Evolutionary conservation across 257 asterid genomes (phyloP).

Genomic region (Anisodus tanguticus): DNA sequence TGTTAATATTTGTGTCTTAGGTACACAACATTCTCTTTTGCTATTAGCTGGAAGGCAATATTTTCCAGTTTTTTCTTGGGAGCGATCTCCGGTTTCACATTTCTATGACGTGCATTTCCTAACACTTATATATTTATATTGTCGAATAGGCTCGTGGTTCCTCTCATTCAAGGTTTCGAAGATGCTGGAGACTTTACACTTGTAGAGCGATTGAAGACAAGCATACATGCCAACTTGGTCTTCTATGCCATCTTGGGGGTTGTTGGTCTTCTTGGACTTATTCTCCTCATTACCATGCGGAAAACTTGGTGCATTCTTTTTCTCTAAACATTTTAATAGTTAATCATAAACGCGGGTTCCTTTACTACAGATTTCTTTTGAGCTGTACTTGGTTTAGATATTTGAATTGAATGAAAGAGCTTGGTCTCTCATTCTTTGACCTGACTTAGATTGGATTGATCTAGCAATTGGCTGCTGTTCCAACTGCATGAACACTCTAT

Average conservation of each 20-base stretch:
- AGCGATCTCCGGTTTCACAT: conserved; percentile 5
- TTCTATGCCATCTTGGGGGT: conserved; percentile 87
- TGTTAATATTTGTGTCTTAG: not conserved
- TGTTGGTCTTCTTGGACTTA: conserved; percentile 91
- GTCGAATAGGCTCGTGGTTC: conserved; percentile 89
- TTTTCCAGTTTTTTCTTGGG: not conserved
- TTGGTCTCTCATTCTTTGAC: conserved; percentile 3
- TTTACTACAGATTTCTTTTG: not conserved
- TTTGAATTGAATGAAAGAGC: not conserved
- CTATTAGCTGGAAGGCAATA: not conserved
- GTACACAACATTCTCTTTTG: not conserved
- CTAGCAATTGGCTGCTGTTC: not conserved
- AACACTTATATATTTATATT: conserved; percentile 11
- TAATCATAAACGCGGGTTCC: conserved; percentile 27
- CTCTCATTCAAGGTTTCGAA: conserved; percentile 98
- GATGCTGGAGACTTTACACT: conserved; percentile 97
- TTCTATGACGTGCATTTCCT: not conserved
- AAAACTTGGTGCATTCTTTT: conserved; percentile 66
- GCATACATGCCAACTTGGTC: conserved; percentile 89
- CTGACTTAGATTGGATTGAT: not conserved
- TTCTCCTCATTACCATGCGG: conserved; percentile 81
- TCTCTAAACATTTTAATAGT: conserved; percentile 34
- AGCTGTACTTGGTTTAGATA: not conserved
- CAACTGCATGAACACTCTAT: conserved; percentile 12
- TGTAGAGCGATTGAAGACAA: conserved; percentile 90